phyloP scores from a whole-genome alignment of 495 filamentous ascomycete genomes.

The Choiromyces venosus region DNA sequence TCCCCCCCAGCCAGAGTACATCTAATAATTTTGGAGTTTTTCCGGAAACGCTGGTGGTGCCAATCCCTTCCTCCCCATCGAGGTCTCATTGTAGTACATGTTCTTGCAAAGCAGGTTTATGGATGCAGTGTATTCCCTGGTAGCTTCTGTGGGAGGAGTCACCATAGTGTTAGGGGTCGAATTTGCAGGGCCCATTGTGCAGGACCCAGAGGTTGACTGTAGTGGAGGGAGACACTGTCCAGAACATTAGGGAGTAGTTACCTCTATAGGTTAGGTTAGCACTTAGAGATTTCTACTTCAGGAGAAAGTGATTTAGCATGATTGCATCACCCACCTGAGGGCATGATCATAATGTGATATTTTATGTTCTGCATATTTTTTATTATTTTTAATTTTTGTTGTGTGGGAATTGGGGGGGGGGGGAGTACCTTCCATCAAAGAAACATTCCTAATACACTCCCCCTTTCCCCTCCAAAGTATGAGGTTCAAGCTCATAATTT shows the following conservation, averaged over 20 bases:
- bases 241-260: conserved; percentile 40
- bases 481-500: conserved; percentile 23
- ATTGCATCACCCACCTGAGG: conserved; percentile 20
- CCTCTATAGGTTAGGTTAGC: conserved; percentile 15
- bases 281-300: conserved; percentile 20
- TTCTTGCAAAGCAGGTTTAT: neutral
- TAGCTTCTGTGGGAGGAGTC: neutral
- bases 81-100: neutral
- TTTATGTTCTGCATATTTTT: neutral
- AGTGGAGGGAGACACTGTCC: conserved; percentile 23
- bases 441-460: conserved; percentile 23
- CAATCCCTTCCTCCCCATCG: neutral
- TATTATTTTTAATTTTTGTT: conserved; percentile 7
- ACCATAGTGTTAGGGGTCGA: neutral
- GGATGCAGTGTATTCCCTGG: neutral
- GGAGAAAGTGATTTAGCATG: conserved; percentile 37
- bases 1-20: conserved; percentile 8
- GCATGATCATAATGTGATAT: neutral
- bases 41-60: neutral
- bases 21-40: conserved; percentile 9
- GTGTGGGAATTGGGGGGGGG: neutral
- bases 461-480: conserved; percentile 29
- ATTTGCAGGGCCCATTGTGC: conserved; percentile 22
- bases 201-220: conserved; percentile 33
- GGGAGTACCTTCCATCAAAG: conserved; percentile 25